A percentile compares a stretch with the other conserved stretches of the same genome.
phyloP scores from a whole-genome alignment of 1,284 basidiomycete species.

The Ceratobasidium sp. region DNA sequence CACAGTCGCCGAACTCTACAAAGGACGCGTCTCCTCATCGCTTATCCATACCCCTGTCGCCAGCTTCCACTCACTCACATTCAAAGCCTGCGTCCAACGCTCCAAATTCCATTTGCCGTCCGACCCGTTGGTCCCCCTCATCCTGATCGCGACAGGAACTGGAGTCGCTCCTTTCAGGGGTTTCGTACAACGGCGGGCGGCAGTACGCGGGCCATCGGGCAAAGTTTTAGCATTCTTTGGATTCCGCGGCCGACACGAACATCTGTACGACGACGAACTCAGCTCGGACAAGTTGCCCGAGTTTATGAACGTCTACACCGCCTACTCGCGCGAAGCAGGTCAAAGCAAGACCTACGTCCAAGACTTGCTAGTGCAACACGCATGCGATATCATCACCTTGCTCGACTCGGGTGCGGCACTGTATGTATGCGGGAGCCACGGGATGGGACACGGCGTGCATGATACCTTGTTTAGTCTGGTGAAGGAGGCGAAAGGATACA shows the following conservation, averaged over 20 bases:
- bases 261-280: conserved; percentile 25
- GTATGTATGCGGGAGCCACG: conserved; percentile 25
- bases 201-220: background rate
- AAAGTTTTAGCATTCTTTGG: conserved; percentile 20
- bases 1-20: conserved; percentile 26
- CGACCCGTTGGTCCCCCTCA: conserved; percentile 6
- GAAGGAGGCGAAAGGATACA: conserved; percentile 9
- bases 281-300: background rate
- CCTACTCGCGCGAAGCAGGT: conserved; percentile 19
- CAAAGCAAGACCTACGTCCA: conserved; percentile 18
- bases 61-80: conserved; percentile 18
- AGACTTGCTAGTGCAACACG: conserved; percentile 13
- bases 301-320: conserved; percentile 15
- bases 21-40: conserved; percentile 11
- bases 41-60: conserved; percentile 11
- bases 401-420: conserved; percentile 22
- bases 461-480: conserved; percentile 6
- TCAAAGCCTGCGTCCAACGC: conserved; percentile 27
- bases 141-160: conserved; percentile 19
- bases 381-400: background rate
- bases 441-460: conserved; percentile 15
- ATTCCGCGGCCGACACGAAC: conserved; percentile 12
- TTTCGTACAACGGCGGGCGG: conserved; percentile 20
- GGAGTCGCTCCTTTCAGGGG: conserved; percentile 20
- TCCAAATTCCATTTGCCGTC: conserved; percentile 26